These are phyloP conservation scores for Gossypium trilobum DNA, from an alignment of 441 rosid species.

Conservation along the genomic window DNA sequence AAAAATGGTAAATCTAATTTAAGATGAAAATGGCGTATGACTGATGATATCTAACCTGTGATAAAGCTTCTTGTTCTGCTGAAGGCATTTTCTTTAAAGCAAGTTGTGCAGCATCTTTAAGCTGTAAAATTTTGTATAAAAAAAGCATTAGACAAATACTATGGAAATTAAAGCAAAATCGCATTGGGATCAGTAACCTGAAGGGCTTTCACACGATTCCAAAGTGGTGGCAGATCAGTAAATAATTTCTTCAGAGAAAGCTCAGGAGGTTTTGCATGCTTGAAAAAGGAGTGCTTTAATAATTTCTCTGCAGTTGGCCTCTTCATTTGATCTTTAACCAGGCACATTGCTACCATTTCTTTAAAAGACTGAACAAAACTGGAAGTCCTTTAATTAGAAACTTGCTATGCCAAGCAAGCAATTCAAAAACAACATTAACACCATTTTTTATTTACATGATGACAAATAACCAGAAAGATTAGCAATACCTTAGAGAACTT, in stretches of 20 bases:
- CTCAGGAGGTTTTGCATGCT: conserved; percentile 82
- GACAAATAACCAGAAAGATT: conserved; percentile 42
- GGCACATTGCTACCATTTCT: conserved; percentile 99
- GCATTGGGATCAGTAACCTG: conserved; percentile 46
- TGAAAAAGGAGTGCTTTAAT: conserved; percentile 84
- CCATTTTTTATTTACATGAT: conserved; percentile 5
- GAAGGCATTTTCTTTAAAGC: conserved; percentile 92
- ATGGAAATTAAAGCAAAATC: conserved; percentile 14
- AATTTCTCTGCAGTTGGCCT: conserved; percentile 96
- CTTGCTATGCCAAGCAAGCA: conserved; percentile 22
- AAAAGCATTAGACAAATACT: conserved; percentile 16
- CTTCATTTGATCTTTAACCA: conserved; percentile 97
- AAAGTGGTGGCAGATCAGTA: conserved; percentile 80
- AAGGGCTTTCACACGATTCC: conserved; percentile 91
- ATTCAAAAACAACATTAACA: conserved; percentile 6
- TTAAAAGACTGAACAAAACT: conserved; percentile 97
- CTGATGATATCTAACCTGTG: conserved; percentile 50
- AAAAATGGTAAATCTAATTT: not conserved
- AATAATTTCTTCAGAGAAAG: conserved; percentile 69
- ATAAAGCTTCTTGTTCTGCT: conserved; percentile 88
- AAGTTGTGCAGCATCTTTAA: conserved; percentile 88
- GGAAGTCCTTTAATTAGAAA: conserved; percentile 80
- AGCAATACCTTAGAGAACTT: conserved; percentile 90
- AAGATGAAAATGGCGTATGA: not conserved
- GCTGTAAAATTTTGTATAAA: conserved; percentile 39